Evolutionary conservation across 495 filamentous ascomycete species (phyloP).

Genomic region (Physcia stellaris): DNA sequence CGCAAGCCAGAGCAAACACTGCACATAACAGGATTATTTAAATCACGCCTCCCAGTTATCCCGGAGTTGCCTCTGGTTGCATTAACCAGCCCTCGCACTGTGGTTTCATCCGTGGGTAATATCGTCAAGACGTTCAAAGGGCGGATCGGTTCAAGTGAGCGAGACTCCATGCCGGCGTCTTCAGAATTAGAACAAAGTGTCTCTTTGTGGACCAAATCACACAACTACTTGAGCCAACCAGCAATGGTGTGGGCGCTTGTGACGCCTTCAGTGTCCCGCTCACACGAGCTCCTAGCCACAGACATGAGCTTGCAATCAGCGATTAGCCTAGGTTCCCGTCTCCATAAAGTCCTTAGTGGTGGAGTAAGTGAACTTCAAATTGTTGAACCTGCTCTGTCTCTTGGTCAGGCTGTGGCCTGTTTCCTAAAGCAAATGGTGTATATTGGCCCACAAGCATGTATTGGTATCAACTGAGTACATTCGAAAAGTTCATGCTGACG

Average conservation of each 20-base stretch:
- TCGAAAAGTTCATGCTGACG: too few relatives aligned
- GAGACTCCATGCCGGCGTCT: conserved; percentile 54
- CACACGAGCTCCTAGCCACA: conserved; percentile 11
- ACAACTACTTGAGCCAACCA: conserved; percentile 29
- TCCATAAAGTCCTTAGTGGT: conserved; percentile 65
- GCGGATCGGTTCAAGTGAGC: conserved; percentile 22
- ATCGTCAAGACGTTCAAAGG: conserved; percentile 57
- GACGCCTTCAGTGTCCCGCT: conserved; percentile 24
- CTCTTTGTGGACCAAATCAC: conserved; percentile 39
- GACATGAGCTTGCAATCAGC: background rate
- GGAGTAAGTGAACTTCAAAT: too few relatives aligned
- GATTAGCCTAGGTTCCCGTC: conserved; percentile 28
- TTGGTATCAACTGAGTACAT: too few relatives aligned
- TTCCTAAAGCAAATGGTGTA: too few relatives aligned
- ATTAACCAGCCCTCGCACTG: conserved; percentile 47
- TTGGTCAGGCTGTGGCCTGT: too few relatives aligned
- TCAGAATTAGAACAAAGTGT: conserved; percentile 59
- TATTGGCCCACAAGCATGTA: too few relatives aligned
- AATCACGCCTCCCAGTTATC: background rate
- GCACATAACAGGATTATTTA: conserved; percentile 7
- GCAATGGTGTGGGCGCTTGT: conserved; percentile 70
- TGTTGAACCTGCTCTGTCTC: too few relatives aligned
- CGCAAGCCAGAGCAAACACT: conserved; percentile 22
- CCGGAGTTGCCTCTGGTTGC: conserved; percentile 43
- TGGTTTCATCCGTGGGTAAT: conserved; percentile 64